Conservation (phyloP, 352 stramenopile genomes). For the Pythium folliculosum region DNA sequence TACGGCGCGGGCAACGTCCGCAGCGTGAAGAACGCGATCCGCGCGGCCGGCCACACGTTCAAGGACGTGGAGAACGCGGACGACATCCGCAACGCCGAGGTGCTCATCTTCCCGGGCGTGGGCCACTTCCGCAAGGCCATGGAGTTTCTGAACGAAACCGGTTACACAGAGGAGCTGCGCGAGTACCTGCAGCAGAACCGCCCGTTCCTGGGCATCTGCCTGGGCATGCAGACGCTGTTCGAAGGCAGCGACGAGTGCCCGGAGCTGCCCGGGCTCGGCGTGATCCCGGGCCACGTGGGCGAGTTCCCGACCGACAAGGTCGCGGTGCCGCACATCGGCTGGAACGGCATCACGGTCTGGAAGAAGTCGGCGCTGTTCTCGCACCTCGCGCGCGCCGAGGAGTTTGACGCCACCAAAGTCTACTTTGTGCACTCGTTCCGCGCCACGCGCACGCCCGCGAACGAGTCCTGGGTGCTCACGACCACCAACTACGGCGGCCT, state of each 20-base stretch:
- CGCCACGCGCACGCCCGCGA: conserved; percentile 65
- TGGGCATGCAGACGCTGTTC: conserved; percentile 99
- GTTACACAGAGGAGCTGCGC: conserved; percentile 88
- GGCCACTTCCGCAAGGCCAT: conserved; percentile 90
- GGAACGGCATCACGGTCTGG: conserved; percentile 94
- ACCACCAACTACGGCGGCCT: conserved; percentile 95
- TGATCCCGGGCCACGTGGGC: conserved; percentile 92
- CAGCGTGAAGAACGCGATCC: conserved; percentile 96
- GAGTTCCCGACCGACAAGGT: conserved; percentile 85
- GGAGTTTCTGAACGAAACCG: conserved; percentile 89
- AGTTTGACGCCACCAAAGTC: conserved; percentile 52
- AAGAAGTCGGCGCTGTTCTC: conserved; percentile 83
- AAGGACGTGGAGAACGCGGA: conserved; percentile 85
- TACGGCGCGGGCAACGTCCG: conserved; percentile 99
- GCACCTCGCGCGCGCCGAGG: conserved; percentile 37
- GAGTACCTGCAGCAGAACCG: conserved; percentile 86
- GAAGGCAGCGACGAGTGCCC: conserved; percentile 94
- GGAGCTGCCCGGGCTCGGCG: conserved; percentile 84
- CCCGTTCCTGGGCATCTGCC: conserved; percentile 97
- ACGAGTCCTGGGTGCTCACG: conserved; percentile 92
- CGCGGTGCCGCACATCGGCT: conserved; percentile 97
- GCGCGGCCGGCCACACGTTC: conserved; percentile 85
- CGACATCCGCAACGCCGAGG: conserved; percentile 90
- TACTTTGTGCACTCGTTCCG: conserved; percentile 99
- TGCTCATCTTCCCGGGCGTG: conserved; percentile 87